Base-by-base conservation (phyloP, 306 rosid species). In the Vigna unguiculata region DNA sequence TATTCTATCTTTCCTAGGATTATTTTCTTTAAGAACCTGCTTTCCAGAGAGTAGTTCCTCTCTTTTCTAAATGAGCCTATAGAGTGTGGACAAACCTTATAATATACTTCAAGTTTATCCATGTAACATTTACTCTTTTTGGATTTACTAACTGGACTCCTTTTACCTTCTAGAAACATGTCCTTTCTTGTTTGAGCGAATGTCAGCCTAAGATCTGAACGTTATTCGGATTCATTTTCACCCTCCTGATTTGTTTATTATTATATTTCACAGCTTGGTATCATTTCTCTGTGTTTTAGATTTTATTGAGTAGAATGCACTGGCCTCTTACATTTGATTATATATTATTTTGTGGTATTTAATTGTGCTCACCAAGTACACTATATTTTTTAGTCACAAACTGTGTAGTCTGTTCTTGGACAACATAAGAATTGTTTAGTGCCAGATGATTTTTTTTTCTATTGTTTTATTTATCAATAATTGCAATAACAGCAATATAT, bases 261-360 rank as follows among this genome's bases (percentile, higher is more conserved):
- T 60, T 17, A 38, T 32, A 16, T 46, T 45, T 45, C 59, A 28
- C 32, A 11, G 21, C 8, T 25, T 28, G 46, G 11, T 28, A n/a
- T 30, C 47, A 21, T 77, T 65, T 48, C 80, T 47, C 73, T 34
- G 11, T 19, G 64, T 8, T 64, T 51, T 72, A 43, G 55, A 41
- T 22, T 72, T 67, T 75, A 1, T 45, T 19, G 16, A 43, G 67
- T 22, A 30, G 14, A 59, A 20, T 36, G 21, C 13, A 15, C 62
- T 16, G 19, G 8, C 36, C 51, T 54, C 40, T 32, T 61, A 13
- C 11, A 19, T 28, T 28, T 74, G 47, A 34, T 60, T 47, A 47
- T 36, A 40, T 6, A 75, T 19, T 61, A n/a, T 19, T 17, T 8
- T 20, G 19, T 30, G 15, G 10, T 62, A 21, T 19, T 75, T 28